Percentiles rank a stretch among this genome's conserved stretches.
Evolutionary conservation across 2,329 filamentous ascomycete species (phyloP).

Genomic region (Sporothrix globosa): DNA sequence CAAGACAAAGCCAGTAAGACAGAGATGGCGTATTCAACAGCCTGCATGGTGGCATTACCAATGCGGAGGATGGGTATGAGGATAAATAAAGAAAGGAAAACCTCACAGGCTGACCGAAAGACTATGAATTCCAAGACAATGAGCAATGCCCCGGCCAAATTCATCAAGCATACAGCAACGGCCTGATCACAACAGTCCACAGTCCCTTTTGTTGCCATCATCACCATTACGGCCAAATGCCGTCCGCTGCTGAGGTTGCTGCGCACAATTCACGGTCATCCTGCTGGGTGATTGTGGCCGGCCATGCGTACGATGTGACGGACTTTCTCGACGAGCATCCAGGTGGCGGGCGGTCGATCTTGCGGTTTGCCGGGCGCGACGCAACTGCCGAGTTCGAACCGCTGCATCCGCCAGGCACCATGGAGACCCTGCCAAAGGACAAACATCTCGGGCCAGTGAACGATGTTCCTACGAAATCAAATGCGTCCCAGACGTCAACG

Average conservation of each 20-base stretch:
- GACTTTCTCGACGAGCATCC: conserved; percentile 24
- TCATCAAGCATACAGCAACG: not conserved
- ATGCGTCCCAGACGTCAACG: not conserved
- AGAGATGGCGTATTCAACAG: conserved; percentile 18
- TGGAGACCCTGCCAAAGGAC: not conserved
- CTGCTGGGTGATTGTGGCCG: conserved; percentile 25
- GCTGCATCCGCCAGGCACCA: conserved; percentile 1
- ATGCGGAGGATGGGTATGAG: not conserved
- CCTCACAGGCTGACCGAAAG: not conserved
- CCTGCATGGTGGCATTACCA: conserved; percentile 16
- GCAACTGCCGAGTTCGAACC: conserved; percentile 8
- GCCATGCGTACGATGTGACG: conserved; percentile 16
- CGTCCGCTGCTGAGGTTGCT: conserved; percentile 9
- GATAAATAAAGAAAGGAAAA: not conserved
- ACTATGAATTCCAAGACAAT: not conserved
- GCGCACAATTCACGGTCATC: conserved; percentile 10
- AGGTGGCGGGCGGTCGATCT: not conserved
- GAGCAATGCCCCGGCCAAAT: not conserved
- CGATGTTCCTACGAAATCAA: too few species aligned
- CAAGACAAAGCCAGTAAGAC: conserved; percentile 8
- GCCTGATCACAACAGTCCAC: not conserved
- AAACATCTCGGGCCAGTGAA: not conserved
- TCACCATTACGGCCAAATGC: not conserved
- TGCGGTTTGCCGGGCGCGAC: conserved; percentile 16
- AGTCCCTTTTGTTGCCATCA: not conserved